These are phyloP conservation scores for Paulownia fortunei DNA, from an alignment of 257 asterid genomes.

Conservation along the genomic window DNA sequence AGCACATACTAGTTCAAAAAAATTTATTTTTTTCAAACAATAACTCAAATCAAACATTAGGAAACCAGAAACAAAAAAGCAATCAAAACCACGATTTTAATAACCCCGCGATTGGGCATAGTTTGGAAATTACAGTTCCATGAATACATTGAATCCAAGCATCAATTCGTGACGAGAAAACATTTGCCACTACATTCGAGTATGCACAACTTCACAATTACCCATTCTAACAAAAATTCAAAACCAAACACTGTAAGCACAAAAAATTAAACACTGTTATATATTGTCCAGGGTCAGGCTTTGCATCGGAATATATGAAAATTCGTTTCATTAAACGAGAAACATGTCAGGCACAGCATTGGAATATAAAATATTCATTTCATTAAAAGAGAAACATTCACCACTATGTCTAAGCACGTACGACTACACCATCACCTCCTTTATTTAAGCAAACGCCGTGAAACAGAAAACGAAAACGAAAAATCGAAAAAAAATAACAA, in stretches of 20 bases:
- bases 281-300: neutral
- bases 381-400: neutral
- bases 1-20: neutral
- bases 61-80: neutral
- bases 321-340: neutral
- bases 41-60: neutral
- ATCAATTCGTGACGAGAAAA: neutral
- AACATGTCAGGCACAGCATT: neutral
- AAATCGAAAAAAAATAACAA: neutral
- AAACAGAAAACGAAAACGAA: neutral
- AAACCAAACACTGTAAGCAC: conserved; percentile 1
- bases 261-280: neutral
- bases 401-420: conserved; percentile 11
- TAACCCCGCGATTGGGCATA: neutral
- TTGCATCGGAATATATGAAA: neutral
- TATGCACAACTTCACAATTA: conserved; percentile 23
- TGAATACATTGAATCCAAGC: neutral
- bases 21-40: neutral
- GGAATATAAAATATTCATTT: neutral
- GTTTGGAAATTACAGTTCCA: conserved; percentile 23
- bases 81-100: neutral
- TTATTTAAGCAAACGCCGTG: conserved; percentile 7
- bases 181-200: conserved; percentile 7
- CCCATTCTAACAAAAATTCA: neutral
- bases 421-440: conserved; percentile 15